Conservation (phyloP, 1,284 basidiomycete genomes). For the Ustilago tritici region DNA sequence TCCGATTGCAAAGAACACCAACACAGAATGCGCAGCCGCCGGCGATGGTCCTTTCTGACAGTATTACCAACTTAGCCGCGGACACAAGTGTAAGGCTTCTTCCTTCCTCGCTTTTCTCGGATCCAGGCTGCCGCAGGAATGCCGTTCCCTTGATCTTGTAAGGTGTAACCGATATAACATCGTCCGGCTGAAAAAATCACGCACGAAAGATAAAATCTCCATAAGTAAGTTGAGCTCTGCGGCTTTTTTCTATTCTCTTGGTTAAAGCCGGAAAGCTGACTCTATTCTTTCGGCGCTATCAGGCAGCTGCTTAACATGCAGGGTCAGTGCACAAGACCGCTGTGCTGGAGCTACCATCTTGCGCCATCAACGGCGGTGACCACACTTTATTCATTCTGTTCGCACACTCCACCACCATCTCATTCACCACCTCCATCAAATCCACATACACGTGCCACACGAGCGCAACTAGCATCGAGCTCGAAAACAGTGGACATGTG, state of each 20-base stretch:
- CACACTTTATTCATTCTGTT: background rate
- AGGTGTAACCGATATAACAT: background rate
- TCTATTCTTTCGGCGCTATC: conserved; percentile 9
- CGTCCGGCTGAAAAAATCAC: background rate
- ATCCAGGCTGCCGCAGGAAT: background rate
- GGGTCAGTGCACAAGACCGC: conserved; percentile 3
- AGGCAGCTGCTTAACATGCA: conserved; percentile 11
- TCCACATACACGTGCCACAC: background rate
- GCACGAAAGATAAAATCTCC: background rate
- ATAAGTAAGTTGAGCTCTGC: background rate
- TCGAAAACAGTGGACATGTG: conserved; percentile 7
- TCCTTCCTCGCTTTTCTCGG: background rate
- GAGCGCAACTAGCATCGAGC: background rate
- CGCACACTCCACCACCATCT: background rate
- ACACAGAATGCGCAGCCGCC: conserved; percentile 1
- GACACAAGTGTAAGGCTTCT: conserved; percentile 2
- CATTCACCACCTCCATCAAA: background rate
- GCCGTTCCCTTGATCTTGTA: background rate
- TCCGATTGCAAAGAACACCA: background rate
- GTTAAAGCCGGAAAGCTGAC: conserved; percentile 6
- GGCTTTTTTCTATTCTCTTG: background rate
- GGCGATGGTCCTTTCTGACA: conserved; percentile 4
- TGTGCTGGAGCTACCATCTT: background rate
- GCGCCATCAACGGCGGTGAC: background rate
- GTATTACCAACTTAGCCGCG: background rate